A percentile compares a stretch with the other conserved stretches of the same genome.
phyloP scores from a whole-genome alignment of 139 green algal species.

The Chlorella sp. region DNA sequence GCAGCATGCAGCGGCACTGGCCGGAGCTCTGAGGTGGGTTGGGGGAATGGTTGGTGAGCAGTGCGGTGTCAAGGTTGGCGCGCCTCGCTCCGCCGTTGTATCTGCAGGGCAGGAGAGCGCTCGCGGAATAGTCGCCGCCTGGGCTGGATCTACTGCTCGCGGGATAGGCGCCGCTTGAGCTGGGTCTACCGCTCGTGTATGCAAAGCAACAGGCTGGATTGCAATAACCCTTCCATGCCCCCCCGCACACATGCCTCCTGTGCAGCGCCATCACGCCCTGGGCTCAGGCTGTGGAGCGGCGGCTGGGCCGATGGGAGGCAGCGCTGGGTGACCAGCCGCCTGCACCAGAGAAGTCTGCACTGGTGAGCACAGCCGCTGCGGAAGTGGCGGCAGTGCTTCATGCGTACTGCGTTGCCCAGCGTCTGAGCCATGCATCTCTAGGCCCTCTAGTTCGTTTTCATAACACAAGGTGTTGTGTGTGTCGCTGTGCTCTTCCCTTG shows the following conservation, averaged over 20 bases:
- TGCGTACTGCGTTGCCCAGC: not conserved
- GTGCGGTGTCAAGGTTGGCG: too few species aligned
- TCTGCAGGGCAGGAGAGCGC: too few species aligned
- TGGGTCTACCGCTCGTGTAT: too few species aligned
- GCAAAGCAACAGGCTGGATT: too few species aligned
- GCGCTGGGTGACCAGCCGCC: not conserved
- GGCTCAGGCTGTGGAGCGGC: not conserved
- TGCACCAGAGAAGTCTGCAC: not conserved
- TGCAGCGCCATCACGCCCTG: not conserved
- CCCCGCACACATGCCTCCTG: not conserved
- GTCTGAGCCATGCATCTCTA: not conserved
- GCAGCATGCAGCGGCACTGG: not conserved
- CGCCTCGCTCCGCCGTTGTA: too few species aligned
- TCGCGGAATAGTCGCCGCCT: too few species aligned
- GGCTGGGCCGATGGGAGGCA: not conserved
- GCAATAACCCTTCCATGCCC: not conserved
- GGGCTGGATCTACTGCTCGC: too few species aligned
- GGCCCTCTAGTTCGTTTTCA: too few species aligned
- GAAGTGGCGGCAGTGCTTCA: too few species aligned
- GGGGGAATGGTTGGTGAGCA: too few species aligned
- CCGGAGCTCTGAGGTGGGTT: not conserved
- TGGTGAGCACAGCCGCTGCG: not conserved
- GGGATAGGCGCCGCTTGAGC: too few species aligned
- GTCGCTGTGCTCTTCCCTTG: not conserved
- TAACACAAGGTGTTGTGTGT: not conserved